phyloP scores from a whole-genome alignment of 257 asterid species.

The Solanum lycopersicoides region DNA sequence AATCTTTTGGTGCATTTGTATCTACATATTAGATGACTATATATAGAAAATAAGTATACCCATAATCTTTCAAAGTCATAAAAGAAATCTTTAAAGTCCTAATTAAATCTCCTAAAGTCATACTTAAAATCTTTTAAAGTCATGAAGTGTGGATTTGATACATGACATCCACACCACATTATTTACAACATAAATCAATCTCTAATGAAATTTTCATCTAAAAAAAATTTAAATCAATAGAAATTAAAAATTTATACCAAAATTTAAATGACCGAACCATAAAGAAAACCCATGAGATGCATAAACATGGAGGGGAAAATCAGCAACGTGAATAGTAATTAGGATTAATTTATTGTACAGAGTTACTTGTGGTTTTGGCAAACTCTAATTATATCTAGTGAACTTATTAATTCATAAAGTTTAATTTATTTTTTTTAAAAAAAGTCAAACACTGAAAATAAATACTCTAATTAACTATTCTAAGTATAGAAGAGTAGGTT shows the following conservation, averaged over 20 bases:
- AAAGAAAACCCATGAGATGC: background rate
- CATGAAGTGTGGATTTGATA: too few relatives aligned
- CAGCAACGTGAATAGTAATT: background rate
- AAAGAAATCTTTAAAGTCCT: too few relatives aligned
- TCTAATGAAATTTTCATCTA: rapidly evolving
- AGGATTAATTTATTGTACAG: slow-evolving; percentile 2
- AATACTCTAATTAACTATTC: background rate
- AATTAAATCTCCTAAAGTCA: too few relatives aligned
- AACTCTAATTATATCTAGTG: slow-evolving; percentile 34
- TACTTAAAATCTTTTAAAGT: too few relatives aligned
- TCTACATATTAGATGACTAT: too few relatives aligned
- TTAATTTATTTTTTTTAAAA: background rate
- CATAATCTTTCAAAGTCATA: too few relatives aligned
- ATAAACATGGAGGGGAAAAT: background rate
- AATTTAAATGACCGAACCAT: background rate
- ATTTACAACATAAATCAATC: too few relatives aligned
- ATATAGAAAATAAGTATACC: too few relatives aligned
- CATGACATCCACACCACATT: too few relatives aligned
- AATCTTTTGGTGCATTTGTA: too few relatives aligned
- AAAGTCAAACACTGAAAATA: background rate
- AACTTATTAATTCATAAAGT: slow-evolving; percentile 3
- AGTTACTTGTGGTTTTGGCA: slow-evolving; percentile 56
- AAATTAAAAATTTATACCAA: rapidly evolving
- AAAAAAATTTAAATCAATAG: background rate
- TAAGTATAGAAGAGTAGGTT: slow-evolving; percentile 4